Evolutionary conservation across 1,139 yeast species (phyloP), one percentile per base, ranked within the genome.

Genomic region (Yarrowia galli): DNA sequence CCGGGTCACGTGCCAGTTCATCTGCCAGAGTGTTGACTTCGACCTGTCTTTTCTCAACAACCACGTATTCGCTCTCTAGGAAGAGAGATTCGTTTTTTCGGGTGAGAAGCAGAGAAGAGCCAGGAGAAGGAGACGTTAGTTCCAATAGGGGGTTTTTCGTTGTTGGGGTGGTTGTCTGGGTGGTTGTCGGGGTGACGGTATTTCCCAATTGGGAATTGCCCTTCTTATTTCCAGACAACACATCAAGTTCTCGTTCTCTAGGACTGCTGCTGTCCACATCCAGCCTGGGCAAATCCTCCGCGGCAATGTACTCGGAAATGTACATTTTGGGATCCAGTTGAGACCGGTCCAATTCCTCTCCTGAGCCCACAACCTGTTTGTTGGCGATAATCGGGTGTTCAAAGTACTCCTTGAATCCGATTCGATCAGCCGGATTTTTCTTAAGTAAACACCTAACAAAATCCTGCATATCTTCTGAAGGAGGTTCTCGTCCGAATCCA

Each of bases 21-120:
- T 95, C 98, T 12, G 98, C 98, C 68, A 95, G 82, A 1, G 97
- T 96, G 79, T 95, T 95, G 13, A 95, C 97, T 77, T 95, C 98
- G 5, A 95, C 98, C 0, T 96, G 92, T 67, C 96, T 84, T 77
- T 92, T 93, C 76, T 95, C 98, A 32, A 95, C 95, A 48, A 95
- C 97, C 58, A 95, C 98, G 74, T 95, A 95, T 74, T 92, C 98
- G 71, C 86, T 87, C 72, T 90, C 96, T 68, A 88, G 32, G 9
- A 58, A 58, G 18, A 58, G 32, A 2, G 64, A 42, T 13, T 51
- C 49, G 58, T 56, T 54, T 32, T 64, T 28, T 25, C 60, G 38
- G 4, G 68, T 67, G 36, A 72, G 65, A 20, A 74, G 67, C 48
- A 73, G 69, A 2, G 76, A 74, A 2, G 75, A 67, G 4, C 74